Percentiles rank a stretch among this genome's conserved stretches.
Conservation (phyloP, 208 protist species). For the Zelonia costaricensis region DNA sequence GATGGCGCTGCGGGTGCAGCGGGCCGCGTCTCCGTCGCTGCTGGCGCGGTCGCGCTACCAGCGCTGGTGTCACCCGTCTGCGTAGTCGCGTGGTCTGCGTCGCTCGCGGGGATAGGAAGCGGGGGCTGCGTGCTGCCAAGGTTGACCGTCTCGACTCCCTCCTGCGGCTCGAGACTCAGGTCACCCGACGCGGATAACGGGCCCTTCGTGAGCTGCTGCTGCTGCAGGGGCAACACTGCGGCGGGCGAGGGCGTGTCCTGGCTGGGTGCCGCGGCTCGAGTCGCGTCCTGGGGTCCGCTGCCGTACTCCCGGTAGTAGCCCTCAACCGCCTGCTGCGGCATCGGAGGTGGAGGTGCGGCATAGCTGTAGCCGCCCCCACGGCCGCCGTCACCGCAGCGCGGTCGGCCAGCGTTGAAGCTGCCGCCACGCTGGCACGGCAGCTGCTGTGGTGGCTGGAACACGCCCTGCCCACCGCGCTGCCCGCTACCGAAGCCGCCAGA, state of each 20-base stretch:
- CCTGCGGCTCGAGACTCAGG: too few relatives aligned
- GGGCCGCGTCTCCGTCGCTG: too few relatives aligned
- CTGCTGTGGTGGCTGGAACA: constrained; percentile 2
- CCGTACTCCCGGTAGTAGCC: background rate
- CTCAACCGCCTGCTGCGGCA: constrained; percentile 2
- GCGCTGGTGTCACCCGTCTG: too few relatives aligned
- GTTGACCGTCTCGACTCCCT: too few relatives aligned
- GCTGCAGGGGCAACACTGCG: background rate
- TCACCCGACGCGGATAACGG: too few relatives aligned
- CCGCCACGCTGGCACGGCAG: constrained; percentile 1
- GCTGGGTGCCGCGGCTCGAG: background rate
- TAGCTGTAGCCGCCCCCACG: background rate
- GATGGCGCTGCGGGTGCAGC: too few relatives aligned
- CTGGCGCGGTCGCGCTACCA: too few relatives aligned
- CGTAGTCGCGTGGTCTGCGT: too few relatives aligned
- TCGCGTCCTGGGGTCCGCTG: background rate
- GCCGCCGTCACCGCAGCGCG: constrained; percentile 1
- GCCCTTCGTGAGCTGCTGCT: too few relatives aligned
- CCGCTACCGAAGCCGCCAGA: background rate
- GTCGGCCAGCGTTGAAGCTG: background rate
- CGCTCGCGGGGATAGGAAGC: too few relatives aligned
- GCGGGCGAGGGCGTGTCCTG: background rate
- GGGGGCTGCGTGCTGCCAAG: too few relatives aligned
- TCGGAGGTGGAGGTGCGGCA: background rate
- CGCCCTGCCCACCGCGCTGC: too few relatives aligned